These are phyloP conservation scores for Thermothielavioides terrestris DNA, from an alignment of 495 filamentous ascomycete genomes.

Conservation along the genomic window DNA sequence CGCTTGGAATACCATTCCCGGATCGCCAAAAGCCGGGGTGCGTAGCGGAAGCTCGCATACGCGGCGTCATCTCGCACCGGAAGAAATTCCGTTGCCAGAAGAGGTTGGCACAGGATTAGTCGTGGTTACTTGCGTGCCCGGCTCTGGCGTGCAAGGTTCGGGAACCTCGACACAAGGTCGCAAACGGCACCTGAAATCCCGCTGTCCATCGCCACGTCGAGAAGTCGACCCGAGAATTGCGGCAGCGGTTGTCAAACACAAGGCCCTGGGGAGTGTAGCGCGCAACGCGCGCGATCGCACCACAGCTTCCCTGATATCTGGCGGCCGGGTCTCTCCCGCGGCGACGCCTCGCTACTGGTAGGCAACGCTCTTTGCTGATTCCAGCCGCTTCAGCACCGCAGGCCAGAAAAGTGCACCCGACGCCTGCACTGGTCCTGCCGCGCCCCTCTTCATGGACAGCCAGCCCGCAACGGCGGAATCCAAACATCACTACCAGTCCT, in stretches of 20 bases:
- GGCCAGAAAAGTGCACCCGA: constrained; percentile 9
- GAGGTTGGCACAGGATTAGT: background rate
- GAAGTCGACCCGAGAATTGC: too few relatives aligned
- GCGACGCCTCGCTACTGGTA: background rate
- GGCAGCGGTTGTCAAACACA: too few relatives aligned
- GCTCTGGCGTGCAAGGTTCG: too few relatives aligned
- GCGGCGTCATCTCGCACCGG: background rate
- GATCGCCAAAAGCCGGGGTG: background rate
- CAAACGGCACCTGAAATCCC: too few relatives aligned
- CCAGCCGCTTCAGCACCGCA: constrained; percentile 7
- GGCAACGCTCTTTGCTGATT: constrained; percentile 8
- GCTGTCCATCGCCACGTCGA: too few relatives aligned
- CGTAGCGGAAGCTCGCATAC: background rate
- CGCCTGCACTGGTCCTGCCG: constrained; percentile 12
- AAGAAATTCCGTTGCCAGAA: background rate
- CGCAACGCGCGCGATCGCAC: too few relatives aligned
- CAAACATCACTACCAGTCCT: constrained; percentile 41
- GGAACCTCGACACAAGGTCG: too few relatives aligned
- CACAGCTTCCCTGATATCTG: too few relatives aligned
- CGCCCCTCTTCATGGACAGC: constrained; percentile 43
- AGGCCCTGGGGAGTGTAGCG: too few relatives aligned
- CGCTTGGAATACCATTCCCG: background rate
- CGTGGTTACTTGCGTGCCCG: background rate
- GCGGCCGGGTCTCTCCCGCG: background rate
- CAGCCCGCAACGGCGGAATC: constrained; percentile 43